phyloP scores from a whole-genome alignment of 2,329 filamentous ascomycete genomes.

The Epicoccum sorghinum region DNA sequence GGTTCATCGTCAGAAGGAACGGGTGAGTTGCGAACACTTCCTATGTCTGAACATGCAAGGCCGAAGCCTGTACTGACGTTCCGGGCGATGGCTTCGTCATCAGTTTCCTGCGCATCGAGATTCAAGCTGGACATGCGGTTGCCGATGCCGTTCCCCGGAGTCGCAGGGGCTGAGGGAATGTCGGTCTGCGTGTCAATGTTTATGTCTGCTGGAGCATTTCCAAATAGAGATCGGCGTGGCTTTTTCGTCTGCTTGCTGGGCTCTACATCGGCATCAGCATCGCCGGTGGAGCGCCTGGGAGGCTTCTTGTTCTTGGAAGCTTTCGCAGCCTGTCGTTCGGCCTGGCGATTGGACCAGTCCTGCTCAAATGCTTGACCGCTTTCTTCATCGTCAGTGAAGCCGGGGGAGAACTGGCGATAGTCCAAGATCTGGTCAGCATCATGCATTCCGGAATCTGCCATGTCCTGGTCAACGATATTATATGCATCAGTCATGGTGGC shows the following conservation, averaged over 20 bases:
- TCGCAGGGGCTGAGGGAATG: not conserved
- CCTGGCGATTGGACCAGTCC: constrained; percentile 5
- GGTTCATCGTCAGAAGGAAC: constrained; percentile 17
- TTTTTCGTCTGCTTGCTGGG: constrained; percentile 16
- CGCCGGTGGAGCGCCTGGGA: constrained; percentile 12
- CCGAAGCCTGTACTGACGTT: constrained; percentile 11
- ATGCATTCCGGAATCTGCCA: not conserved
- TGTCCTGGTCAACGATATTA: no score
- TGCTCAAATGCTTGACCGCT: constrained; percentile 15
- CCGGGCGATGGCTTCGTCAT: not conserved
- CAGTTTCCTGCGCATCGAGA: constrained; percentile 10
- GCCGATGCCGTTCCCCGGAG: constrained; percentile 4
- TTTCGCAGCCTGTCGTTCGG: not conserved
- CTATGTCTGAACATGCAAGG: constrained; percentile 12
- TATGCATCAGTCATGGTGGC: no score
- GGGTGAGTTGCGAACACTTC: constrained; percentile 15
- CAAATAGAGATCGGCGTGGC: constrained; percentile 26
- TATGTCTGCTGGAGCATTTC: not conserved
- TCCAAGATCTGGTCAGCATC: not conserved
- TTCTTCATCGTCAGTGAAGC: constrained; percentile 26
- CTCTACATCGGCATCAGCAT: constrained; percentile 4
- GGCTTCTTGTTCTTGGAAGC: constrained; percentile 11
- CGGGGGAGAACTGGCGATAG: constrained; percentile 7
- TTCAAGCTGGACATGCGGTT: constrained; percentile 22
- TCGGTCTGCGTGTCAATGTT: not conserved